phyloP scores from a whole-genome alignment of 2,329 filamentous ascomycete species.

The Plenodomus tracheiphilus region DNA sequence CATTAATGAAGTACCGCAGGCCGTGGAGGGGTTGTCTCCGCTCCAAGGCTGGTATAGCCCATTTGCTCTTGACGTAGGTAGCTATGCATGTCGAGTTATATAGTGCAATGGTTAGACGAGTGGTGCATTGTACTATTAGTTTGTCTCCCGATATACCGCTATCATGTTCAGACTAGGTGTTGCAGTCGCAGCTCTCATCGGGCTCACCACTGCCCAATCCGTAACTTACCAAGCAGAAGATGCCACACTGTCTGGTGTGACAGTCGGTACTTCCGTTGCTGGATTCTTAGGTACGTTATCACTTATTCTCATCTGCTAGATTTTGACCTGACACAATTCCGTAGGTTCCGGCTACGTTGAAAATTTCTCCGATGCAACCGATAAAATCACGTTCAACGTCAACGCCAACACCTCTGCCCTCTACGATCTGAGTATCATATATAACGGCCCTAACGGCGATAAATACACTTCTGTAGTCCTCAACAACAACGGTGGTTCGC shows the following conservation, averaged over 20 bases:
- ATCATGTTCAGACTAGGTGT: not conserved
- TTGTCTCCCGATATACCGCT: not conserved
- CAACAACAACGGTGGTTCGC: constrained; percentile 48
- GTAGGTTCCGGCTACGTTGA: constrained; percentile 54
- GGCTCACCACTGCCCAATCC: constrained; percentile 17
- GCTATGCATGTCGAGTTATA: not conserved
- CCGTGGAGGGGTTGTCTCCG: not conserved
- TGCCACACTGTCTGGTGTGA: constrained; percentile 48
- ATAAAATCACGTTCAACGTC: constrained; percentile 52
- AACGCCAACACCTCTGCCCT: constrained; percentile 41
- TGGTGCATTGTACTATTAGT: not conserved
- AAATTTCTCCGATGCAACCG: constrained; percentile 49
- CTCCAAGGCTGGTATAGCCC: not conserved
- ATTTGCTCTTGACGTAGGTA: not conserved
- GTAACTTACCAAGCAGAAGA: constrained; percentile 47
- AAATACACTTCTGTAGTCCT: constrained; percentile 51
- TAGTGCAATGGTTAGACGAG: not conserved
- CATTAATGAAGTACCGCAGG: constrained; percentile 2
- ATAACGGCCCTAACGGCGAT: constrained; percentile 53
- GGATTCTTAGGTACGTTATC: constrained; percentile 44
- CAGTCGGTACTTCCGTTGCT: constrained; percentile 43
- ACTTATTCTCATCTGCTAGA: not conserved
- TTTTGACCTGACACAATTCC: constrained; percentile 1
- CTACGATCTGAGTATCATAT: constrained; percentile 51
- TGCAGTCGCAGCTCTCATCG: constrained; percentile 5